Percentiles rank a stretch among this genome's conserved stretches.
Conservation (phyloP, 2,329 filamentous ascomycete genomes). For the Nothophaeocryptopus gaeumannii region DNA sequence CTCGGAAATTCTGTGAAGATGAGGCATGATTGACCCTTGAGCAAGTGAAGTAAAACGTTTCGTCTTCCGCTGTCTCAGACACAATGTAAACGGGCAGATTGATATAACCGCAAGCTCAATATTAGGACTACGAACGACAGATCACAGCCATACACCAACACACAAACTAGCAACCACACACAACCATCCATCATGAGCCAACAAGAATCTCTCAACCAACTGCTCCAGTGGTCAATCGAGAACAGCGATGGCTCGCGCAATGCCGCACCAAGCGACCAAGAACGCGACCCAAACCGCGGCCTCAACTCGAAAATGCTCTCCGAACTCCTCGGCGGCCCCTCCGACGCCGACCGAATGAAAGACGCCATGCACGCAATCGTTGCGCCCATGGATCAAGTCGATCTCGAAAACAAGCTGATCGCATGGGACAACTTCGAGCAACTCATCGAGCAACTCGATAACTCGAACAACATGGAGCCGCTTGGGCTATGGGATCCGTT, state of each 20-base stretch:
- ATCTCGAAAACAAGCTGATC: slow-evolving; percentile 71
- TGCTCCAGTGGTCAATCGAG: slow-evolving; percentile 75
- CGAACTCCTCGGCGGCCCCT: slow-evolving; percentile 76
- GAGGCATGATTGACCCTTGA: slow-evolving; percentile 1
- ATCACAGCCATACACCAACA: neutral
- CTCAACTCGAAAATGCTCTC: slow-evolving; percentile 70
- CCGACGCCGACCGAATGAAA: slow-evolving; percentile 89
- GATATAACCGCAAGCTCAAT: neutral
- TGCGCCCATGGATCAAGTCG: slow-evolving; percentile 53
- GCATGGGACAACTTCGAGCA: slow-evolving; percentile 96
- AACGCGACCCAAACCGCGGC: slow-evolving; percentile 37
- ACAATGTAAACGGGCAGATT: too few species aligned
- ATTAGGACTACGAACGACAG: neutral
- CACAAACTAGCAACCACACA: neutral
- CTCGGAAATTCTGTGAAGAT: slow-evolving; percentile 8
- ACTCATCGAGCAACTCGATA: slow-evolving; percentile 87
- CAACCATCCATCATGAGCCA: slow-evolving; percentile 19
- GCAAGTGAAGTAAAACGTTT: slow-evolving; percentile 8
- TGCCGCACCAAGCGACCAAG: slow-evolving; percentile 33
- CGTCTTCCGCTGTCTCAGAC: neutral
- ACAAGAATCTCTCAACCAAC: slow-evolving; percentile 59
- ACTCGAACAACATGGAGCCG: slow-evolving; percentile 86
- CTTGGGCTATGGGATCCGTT: slow-evolving; percentile 80
- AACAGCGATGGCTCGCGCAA: slow-evolving; percentile 52
- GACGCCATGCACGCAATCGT: slow-evolving; percentile 75